These are phyloP conservation scores for Lumnitzera racemosa DNA, from an alignment of 345 rosid genomes.

Conservation along the genomic window DNA sequence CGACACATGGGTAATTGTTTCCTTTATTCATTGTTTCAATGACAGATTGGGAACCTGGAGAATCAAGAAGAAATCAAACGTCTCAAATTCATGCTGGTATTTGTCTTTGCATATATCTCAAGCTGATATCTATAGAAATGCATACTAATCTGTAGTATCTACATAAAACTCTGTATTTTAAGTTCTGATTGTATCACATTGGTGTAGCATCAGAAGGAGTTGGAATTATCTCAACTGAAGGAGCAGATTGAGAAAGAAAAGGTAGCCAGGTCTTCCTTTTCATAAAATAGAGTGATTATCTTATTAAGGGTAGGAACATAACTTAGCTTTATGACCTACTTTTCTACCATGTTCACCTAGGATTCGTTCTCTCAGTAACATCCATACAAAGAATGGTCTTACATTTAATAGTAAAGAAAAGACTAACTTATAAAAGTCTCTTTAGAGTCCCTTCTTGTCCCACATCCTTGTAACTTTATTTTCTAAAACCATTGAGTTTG, in stretches of 20 bases:
- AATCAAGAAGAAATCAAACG: conserved; percentile 46
- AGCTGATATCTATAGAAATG: not conserved
- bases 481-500: too few relatives aligned
- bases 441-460: too few relatives aligned
- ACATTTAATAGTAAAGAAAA: too few relatives aligned
- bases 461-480: too few relatives aligned
- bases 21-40: conserved; percentile 12
- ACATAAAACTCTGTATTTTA: not conserved
- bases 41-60: conserved; percentile 39
- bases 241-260: conserved; percentile 83
- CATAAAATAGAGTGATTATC: not conserved
- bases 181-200: conserved; percentile 12
- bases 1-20: conserved; percentile 4
- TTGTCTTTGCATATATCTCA: conserved; percentile 8
- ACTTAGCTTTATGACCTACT: not conserved
- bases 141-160: conserved; percentile 4
- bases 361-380: too few relatives aligned
- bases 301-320: too few relatives aligned
- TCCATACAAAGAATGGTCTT: too few relatives aligned
- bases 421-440: too few relatives aligned
- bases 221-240: conserved; percentile 67
- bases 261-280: conserved; percentile 28
- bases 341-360: not conserved
- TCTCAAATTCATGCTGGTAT: conserved; percentile 82
- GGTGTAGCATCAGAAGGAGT: conserved; percentile 70